Conservation (phyloP, 257 asterid species). For the Solanum acaule region DNA sequence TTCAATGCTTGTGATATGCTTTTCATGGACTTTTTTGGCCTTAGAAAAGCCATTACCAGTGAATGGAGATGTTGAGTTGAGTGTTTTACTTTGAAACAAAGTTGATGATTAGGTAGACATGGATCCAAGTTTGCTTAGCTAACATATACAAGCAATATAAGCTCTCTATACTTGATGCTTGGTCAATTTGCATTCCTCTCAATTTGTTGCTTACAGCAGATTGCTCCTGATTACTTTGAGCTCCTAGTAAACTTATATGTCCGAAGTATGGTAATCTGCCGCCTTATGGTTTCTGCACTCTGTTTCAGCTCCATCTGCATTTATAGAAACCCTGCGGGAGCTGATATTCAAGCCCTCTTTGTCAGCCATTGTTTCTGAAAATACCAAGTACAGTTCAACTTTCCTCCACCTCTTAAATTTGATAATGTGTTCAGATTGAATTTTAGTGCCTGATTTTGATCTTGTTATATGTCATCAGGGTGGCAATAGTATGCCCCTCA, state of each 20-base stretch:
- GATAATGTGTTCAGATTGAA: background rate
- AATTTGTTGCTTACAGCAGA: background rate
- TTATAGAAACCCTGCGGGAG: slow-evolving; percentile 82
- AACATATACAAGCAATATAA: background rate
- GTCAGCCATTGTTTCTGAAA: slow-evolving; percentile 66
- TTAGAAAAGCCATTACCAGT: background rate
- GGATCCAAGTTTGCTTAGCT: background rate
- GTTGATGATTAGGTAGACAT: background rate
- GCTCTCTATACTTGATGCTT: background rate
- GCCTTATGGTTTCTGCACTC: background rate
- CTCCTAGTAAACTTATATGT: background rate
- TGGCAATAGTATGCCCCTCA: slow-evolving; percentile 61
- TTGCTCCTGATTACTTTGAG: background rate
- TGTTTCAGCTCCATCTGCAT: slow-evolving; percentile 74
- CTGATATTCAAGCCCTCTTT: slow-evolving; percentile 92
- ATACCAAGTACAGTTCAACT: slow-evolving; percentile 38
- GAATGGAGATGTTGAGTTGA: background rate
- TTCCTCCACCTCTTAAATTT: slow-evolving; percentile 1
- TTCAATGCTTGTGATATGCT: background rate
- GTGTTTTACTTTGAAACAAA: background rate
- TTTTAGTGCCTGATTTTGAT: slow-evolving; percentile 8
- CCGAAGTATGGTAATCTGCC: background rate
- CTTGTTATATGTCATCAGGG: slow-evolving; percentile 35
- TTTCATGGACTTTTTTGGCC: background rate
- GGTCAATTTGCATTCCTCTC: background rate